phyloP scores from a whole-genome alignment of 495 filamentous ascomycete species.

The Evansstolkia leycettana region DNA sequence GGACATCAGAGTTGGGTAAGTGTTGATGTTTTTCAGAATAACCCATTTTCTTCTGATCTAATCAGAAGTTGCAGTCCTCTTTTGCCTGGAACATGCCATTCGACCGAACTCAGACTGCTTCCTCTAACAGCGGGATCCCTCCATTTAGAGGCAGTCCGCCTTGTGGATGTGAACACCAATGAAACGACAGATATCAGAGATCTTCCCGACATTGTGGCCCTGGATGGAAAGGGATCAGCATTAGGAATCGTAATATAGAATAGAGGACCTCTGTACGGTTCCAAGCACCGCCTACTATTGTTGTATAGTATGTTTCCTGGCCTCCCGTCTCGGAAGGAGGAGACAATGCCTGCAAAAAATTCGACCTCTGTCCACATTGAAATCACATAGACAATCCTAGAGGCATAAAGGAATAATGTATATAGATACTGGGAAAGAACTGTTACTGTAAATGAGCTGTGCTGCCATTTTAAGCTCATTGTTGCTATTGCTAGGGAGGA shows the following conservation, averaged over 20 bases:
- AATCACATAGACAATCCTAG: too few relatives aligned
- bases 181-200: constrained; percentile 76
- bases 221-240: constrained; percentile 17
- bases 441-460: too few relatives aligned
- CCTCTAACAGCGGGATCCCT: constrained; percentile 65
- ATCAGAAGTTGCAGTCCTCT: constrained; percentile 38
- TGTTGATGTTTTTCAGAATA: constrained; percentile 4
- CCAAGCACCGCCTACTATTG: too few relatives aligned
- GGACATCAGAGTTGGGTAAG: constrained; percentile 71
- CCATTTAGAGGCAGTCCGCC: constrained; percentile 63
- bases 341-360: too few relatives aligned
- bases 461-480: too few relatives aligned
- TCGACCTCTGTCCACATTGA: too few relatives aligned
- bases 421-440: too few relatives aligned
- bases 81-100: constrained; percentile 66
- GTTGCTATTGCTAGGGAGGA: too few relatives aligned
- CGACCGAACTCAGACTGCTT: constrained; percentile 67
- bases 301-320: too few relatives aligned
- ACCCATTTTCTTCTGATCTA: constrained; percentile 3
- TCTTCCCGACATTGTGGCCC: constrained; percentile 59
- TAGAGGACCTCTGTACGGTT: too few relatives aligned
- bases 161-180: constrained; percentile 70
- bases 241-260: background rate
- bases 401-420: too few relatives aligned
- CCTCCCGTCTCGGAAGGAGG: too few relatives aligned